Evolutionary conservation across 805 yeast genomes (phyloP), one percentile per base, ranked within the genome.

Genomic region (Candida maesae): DNA sequence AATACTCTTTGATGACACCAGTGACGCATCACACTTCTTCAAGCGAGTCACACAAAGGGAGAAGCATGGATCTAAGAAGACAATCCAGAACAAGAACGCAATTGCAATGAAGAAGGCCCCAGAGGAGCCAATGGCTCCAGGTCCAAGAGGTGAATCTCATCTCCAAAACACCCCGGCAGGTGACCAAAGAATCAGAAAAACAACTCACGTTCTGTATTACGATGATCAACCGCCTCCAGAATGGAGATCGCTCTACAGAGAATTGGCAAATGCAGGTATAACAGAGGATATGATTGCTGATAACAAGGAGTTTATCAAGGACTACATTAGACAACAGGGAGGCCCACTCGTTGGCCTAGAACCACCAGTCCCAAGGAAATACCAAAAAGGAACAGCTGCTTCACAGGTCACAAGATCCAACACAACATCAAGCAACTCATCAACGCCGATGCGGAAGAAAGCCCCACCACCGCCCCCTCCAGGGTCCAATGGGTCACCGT

Each of bases 261-360:
- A 84, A 55, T 68, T 87, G 39, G 91, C 81, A 30, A 70, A 74
- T 15, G 82, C 84, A 39, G 96, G 96, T 1, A 87, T 87, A 43
- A 63, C 86, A 1, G 95, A 87, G 55, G 95, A 86, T 50, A 82
- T 84, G 90, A 86, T 87, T 59, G 93, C 90, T 0, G 91, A 84
- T 39, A 85, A 87, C 57, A 70, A 89, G 44, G 85, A 84, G 45
- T 85, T 86, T 59, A 84, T 87, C 56, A 87, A 84, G 59, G 81
- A 80, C 39, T 87, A 84, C 56, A 84, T 87, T 44, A 66, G 78
- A 4, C 69, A 81, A 53, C 81, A 79, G 58, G 87, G 93, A 40
- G 84, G 90, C 17, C 82, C 93, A 24, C 66, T 91, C 61, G 83
- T 83, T 21, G 95, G 95, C 1, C 64, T 83, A 19, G 95, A 86